phyloP scores from a whole-genome alignment of 1,139 yeast genomes.

The Yarrowia galli region DNA sequence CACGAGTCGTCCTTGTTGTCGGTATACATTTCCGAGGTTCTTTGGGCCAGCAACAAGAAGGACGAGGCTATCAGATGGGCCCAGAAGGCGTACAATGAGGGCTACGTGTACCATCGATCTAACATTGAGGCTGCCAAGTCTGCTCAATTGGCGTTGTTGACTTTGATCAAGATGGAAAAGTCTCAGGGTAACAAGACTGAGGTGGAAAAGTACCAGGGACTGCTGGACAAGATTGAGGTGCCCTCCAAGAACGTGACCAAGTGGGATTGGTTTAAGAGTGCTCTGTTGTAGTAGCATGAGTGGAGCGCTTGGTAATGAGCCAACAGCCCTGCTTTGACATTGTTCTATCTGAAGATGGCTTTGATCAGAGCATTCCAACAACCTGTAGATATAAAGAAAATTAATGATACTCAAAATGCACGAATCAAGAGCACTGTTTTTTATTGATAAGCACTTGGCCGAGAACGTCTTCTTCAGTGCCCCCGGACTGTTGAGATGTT shows the following conservation, averaged over 20 bases:
- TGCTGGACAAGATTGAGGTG: constrained; percentile 42
- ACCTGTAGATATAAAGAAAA: too few species aligned
- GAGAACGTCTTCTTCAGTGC: too few species aligned
- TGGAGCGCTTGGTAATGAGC: too few species aligned
- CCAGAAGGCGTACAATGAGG: constrained; percentile 58
- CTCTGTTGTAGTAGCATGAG: constrained; percentile 4
- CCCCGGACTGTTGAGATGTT: too few species aligned
- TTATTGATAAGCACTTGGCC: too few species aligned
- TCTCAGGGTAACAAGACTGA: constrained; percentile 50
- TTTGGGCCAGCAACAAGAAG: constrained; percentile 65
- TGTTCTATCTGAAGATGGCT: too few species aligned
- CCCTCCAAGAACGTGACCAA: constrained; percentile 12
- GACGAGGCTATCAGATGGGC: constrained; percentile 69
- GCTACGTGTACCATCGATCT: constrained; percentile 49
- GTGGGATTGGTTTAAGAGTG: constrained; percentile 27
- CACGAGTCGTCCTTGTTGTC: constrained; percentile 58
- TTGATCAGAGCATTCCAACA: too few species aligned
- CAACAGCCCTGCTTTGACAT: too few species aligned
- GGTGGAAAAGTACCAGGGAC: constrained; percentile 47
- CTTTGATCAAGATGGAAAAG: constrained; percentile 54
- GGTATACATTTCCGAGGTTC: constrained; percentile 64
- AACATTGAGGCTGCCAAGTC: constrained; percentile 55
- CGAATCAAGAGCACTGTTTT: too few species aligned
- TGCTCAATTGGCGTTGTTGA: constrained; percentile 53
- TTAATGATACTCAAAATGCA: too few species aligned